Base-by-base conservation (phyloP, 2,329 filamentous ascomycete genomes). In the Cadophora sp. region DNA sequence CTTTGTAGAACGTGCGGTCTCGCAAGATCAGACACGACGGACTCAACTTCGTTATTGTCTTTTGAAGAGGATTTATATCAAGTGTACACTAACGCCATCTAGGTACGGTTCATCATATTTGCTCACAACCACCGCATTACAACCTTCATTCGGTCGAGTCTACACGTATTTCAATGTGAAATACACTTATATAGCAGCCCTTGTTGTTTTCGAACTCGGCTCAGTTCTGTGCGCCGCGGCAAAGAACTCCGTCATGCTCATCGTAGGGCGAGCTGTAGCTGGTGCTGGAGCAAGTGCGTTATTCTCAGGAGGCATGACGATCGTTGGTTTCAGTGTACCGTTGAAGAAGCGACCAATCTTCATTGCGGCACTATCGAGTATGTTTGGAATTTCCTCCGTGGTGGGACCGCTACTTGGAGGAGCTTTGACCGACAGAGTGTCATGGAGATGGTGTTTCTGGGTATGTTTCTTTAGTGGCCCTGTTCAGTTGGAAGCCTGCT, bases 261-360 rank as follows among this genome's bases (percentile, higher is more conserved):
- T 80, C 53, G 69, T 79, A 6, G 78, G 79, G 12, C 74, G 79
- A 40, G 79, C 79, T 24, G 72, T 80, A 40, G 75, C 77, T 12
- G 79, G 79, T 40, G 71, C 77, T 58, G 78, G 79, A 19, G 76
- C 78, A 55, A 66, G 71, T 55, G 75, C 77, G 5, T 61, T 79
- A 1, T 79, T 79, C 51, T 78, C 77, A 55, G 78, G 79, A n/a
- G 74, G 73, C 7, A 76, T 77, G 72, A 77, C 74, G 34, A 78
- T 79, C 48, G 68, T 80, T 60, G 75, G 82, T 61, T 84, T 84
- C 69, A 77, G 79, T 51, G 78, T 78, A 1, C 75, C 76, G 2
- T 67, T 78, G 40, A 63, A 63, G 3, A 75, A 71, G 61, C 69
- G 76, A 19, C 75, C 76, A 40, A 72, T 78, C 22, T 77, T 73